Evolutionary conservation across 176 grass and related monocot species (phyloP), one percentile per base, ranked within the genome.

Genomic region (Carex myosuroides): DNA sequence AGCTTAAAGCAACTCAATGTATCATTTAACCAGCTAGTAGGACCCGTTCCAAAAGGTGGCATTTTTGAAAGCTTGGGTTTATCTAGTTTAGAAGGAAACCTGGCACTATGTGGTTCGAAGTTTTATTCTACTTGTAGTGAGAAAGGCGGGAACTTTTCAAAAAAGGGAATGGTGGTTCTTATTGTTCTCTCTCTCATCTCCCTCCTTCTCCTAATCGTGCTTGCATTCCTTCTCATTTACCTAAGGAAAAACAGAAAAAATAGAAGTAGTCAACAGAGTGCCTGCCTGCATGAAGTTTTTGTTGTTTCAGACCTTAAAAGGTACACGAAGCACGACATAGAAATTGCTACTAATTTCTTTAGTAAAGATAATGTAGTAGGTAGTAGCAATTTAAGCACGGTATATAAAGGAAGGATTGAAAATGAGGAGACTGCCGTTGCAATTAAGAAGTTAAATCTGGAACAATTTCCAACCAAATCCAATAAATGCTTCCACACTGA

Each of bases 391-490:
- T 83, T 98, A 82, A 95, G 95, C 92, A 98, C 84, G 1, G 95
- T 95, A 0, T 98, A 94, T 56, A 95, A 87, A 86, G 92, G 89
- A 73, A 69, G 72, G 16, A 70, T 98, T 55, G 87, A 59, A 17
- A 88, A 83, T 59, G 89, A 90, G 11, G 86, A 82, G 60, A 81
- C 22, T 48, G 57, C 24, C 35, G 71, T 94, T 13, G 95, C 91
- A 37, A 88, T 98, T 77, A 98, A 98, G 79, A 83, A 87, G 65
- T 85, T 98, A 3, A 95, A 95, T 86, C 88, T 98, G 79, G 92
- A 90, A 42, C 91, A 94, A 81, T 98, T 93, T 80, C 92, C 95
- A n/a, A 81, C 67, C 78, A 88, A 89, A 81, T 90, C 95, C 0
- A 89, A 98, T 79, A 98, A 95, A 84, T 89, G 86, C 46, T 98